Evolutionary conservation across 768 basidiomycete species (phyloP).

Genomic region (Kwoniella heveanensis): DNA sequence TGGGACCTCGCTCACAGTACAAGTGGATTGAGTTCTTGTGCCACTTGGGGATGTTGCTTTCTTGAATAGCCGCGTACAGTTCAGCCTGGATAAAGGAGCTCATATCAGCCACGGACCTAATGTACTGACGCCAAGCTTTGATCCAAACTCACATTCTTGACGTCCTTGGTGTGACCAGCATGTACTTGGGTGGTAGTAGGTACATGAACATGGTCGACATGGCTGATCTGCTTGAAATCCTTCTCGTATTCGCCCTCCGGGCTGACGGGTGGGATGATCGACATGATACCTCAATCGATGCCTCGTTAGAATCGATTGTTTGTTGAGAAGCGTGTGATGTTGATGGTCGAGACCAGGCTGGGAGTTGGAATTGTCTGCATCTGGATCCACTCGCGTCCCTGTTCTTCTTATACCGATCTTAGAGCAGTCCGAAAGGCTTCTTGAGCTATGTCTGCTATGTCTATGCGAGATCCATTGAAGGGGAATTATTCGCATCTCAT

Average conservation of each 20-base stretch:
- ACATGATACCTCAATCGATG: not conserved
- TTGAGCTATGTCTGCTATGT: no score
- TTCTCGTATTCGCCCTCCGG: conserved; percentile 11
- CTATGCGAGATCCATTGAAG: not conserved
- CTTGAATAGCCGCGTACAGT: conserved; percentile 26
- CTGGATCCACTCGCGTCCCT: not conserved
- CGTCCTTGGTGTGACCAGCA: conserved; percentile 12
- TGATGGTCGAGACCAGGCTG: not conserved
- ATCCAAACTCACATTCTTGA: conserved; percentile 13
- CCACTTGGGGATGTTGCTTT: conserved; percentile 26
- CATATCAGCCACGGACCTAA: not conserved
- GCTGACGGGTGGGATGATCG: not conserved
- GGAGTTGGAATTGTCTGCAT: not conserved
- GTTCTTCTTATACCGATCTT: not conserved
- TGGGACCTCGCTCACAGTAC: conserved; percentile 17
- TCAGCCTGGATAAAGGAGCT: conserved; percentile 13
- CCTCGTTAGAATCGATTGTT: not conserved
- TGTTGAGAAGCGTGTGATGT: not conserved
- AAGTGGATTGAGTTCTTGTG: conserved; percentile 22
- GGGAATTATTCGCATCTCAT: not conserved
- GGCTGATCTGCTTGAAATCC: conserved; percentile 15
- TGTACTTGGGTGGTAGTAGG: conserved; percentile 4
- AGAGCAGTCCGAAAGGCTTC: not conserved
- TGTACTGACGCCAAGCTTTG: not conserved
- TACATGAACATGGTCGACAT: conserved; percentile 5